A percentile compares a stretch with the other conserved stretches of the same genome.
Evolutionary conservation across 2,329 filamentous ascomycete genomes (phyloP).

Genomic region (Aspergillus quadrilineatus): DNA sequence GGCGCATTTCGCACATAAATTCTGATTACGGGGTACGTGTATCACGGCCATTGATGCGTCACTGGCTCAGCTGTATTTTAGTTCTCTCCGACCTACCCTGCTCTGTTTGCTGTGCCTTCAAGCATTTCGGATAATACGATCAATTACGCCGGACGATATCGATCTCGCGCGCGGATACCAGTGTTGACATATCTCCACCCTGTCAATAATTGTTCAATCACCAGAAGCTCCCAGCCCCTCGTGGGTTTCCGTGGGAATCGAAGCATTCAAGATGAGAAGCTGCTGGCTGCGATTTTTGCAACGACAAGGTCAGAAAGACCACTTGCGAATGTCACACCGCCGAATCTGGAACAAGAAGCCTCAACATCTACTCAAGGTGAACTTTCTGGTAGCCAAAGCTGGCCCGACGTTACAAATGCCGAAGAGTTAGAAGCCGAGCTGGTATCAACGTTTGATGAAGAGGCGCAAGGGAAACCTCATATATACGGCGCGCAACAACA

Average conservation of each 20-base stretch:
- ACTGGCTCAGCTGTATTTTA: conserved; percentile 20
- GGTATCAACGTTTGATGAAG: conserved; percentile 55
- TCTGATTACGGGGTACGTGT: conserved; percentile 68
- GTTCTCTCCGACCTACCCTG: conserved; percentile 92
- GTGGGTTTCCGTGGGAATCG: conserved; percentile 83
- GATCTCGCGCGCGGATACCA: conserved; percentile 84
- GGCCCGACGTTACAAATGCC: conserved; percentile 58
- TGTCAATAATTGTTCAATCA: conserved; percentile 95
- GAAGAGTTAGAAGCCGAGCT: conserved; percentile 70
- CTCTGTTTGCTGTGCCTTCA: conserved; percentile 77
- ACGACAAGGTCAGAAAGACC: conserved; percentile 58
- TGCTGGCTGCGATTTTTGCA: conserved; percentile 88
- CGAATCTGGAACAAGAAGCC: conserved; percentile 44
- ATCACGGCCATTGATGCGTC: not conserved
- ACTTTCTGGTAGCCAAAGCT: conserved; percentile 33
- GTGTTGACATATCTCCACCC: conserved; percentile 92
- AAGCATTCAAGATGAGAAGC: conserved; percentile 92
- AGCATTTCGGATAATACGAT: conserved; percentile 95
- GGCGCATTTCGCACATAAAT: conserved; percentile 90
- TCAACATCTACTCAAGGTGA: conserved; percentile 53
- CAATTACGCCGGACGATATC: conserved; percentile 86
- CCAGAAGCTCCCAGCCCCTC: conserved; percentile 86
- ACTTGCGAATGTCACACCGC: conserved; percentile 39
- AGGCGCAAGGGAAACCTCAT: conserved; percentile 61
- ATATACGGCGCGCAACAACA: conserved; percentile 90